Evolutionary conservation across 2,329 filamentous ascomycete species (phyloP), one percentile per base, ranked within the genome.

Genomic region (Whalleya microplaca): DNA sequence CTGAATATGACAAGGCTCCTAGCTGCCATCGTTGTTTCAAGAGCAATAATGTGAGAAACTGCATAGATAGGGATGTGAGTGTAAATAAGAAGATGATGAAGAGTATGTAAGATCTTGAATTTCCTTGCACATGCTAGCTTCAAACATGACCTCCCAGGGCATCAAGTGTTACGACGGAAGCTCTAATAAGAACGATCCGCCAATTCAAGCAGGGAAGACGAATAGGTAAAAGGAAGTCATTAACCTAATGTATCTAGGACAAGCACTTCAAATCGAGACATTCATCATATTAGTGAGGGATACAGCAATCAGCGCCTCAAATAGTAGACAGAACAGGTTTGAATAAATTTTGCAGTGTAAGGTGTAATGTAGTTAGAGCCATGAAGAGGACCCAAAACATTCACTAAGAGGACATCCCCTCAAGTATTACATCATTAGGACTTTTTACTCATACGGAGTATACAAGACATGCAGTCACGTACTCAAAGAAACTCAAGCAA

Each of bases 11-110:
- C 78, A 16, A 80, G 67, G 58, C 78, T 78, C 69, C 80, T 80
- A 55, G 78, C 76, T 50, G 78, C 75, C 40, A 72, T 78, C 3
- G 78, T 79, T 1, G 77, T 80, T 63, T 79, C 78, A 29, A 81
- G 71, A 2, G 77, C 76, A 58, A 81, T 78, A 23, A 76, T 74
- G 1, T 78, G 77, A 41, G 80, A 74, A 43, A 79, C 75, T 54
- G 74, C 77, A 58, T 81, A 78, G 12, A 81, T 73, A 1, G 79
- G 78, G 1, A 78, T 80, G 64, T 80, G 80, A 41, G 77, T 78
- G 61, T n/a, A n/a, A 80, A 80, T 2, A 78, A 79, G 67, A 78
- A 80, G 55, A 79, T 69, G 23, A 79, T 79, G 72, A 81, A 80
- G 16, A 81, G 66, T 64, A 80, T 80, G 68, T 80, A 80, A 19